These are phyloP conservation scores for Exutisphaerella laricina DNA, from an alignment of 2,329 filamentous ascomycete species.

Conservation along the genomic window DNA sequence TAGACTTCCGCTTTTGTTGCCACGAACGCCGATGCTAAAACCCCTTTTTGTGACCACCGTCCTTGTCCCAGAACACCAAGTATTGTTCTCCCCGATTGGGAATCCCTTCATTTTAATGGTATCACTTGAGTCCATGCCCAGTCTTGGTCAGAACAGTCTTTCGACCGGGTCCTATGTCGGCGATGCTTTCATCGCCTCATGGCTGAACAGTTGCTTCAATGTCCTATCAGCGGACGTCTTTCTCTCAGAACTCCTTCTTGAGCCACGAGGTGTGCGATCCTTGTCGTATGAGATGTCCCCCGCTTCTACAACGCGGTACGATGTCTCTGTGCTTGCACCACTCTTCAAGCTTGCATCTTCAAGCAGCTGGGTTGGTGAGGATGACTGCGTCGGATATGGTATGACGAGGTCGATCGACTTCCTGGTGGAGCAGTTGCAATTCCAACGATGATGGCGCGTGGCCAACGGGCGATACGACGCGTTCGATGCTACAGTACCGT, in stretches of 20 bases:
- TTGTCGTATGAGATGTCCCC: conserved; percentile 26
- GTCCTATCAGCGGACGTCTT: conserved; percentile 19
- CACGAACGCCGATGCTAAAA: conserved; percentile 6
- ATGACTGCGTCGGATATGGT: conserved; percentile 28
- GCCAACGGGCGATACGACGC: conserved; percentile 39
- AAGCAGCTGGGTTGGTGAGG: conserved; percentile 20
- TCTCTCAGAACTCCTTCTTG: conserved; percentile 4
- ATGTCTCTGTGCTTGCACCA: conserved; percentile 29
- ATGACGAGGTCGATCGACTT: conserved; percentile 41
- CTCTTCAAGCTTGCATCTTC: conserved; percentile 31
- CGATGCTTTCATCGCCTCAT: conserved; percentile 31
- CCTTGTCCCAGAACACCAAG: background rate
- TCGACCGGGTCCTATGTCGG: conserved; percentile 9
- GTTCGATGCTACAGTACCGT: conserved; percentile 39
- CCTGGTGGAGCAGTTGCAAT: conserved; percentile 33
- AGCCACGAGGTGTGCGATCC: conserved; percentile 4
- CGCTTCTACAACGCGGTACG: conserved; percentile 28
- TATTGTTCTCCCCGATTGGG: too few species aligned
- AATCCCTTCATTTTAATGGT: too few species aligned
- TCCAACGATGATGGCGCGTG: conserved; percentile 38
- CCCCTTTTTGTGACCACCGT: conserved; percentile 2
- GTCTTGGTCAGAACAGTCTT: background rate
- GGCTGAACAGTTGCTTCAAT: conserved; percentile 32
- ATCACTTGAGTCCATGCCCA: too few species aligned
- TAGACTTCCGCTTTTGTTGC: conserved; percentile 11